Evolutionary conservation across 768 basidiomycete species (phyloP).

Genomic region (Pholiota molesta): DNA sequence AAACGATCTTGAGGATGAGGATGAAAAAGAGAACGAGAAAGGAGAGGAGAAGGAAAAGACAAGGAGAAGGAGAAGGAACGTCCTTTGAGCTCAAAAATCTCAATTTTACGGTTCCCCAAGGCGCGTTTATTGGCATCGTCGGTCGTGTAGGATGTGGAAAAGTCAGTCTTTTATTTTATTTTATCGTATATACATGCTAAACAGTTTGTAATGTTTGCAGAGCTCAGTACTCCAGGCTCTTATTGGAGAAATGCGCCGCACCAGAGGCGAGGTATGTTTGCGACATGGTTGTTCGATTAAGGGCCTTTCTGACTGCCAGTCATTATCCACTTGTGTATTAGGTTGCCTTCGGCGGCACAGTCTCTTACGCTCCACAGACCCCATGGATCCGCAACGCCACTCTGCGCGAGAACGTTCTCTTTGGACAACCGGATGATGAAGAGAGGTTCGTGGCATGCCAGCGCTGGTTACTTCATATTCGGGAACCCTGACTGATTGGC

Average conservation of each 20-base stretch:
- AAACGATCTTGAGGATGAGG: constrained; percentile 4
- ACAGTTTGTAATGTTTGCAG: constrained; percentile 28
- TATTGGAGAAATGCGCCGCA: constrained; percentile 70
- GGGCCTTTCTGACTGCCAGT: too few relatives aligned
- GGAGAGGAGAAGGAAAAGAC: constrained; percentile 11
- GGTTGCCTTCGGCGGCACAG: constrained; percentile 53
- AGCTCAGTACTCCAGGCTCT: constrained; percentile 59
- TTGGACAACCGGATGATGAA: constrained; percentile 69
- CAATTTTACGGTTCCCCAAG: constrained; percentile 49
- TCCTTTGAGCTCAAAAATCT: constrained; percentile 57
- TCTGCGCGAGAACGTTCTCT: constrained; percentile 73
- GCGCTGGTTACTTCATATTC: not conserved
- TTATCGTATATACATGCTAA: too few relatives aligned
- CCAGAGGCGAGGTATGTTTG: constrained; percentile 40
- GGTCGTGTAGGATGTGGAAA: constrained; percentile 79
- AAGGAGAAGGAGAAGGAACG: constrained; percentile 35
- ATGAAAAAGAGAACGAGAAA: constrained; percentile 1
- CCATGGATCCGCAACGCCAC: constrained; percentile 74
- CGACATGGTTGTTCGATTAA: too few relatives aligned
- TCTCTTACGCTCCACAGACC: constrained; percentile 63
- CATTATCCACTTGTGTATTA: constrained; percentile 9
- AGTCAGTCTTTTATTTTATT: constrained; percentile 27
- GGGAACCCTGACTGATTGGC: not conserved
- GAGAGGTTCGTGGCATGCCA: constrained; percentile 38
- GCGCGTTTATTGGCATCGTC: constrained; percentile 70